Evolutionary conservation across 2,329 filamentous ascomycete genomes (phyloP), one percentile per base, ranked within the genome.

Genomic region (Emergomyces pasteurianus): DNA sequence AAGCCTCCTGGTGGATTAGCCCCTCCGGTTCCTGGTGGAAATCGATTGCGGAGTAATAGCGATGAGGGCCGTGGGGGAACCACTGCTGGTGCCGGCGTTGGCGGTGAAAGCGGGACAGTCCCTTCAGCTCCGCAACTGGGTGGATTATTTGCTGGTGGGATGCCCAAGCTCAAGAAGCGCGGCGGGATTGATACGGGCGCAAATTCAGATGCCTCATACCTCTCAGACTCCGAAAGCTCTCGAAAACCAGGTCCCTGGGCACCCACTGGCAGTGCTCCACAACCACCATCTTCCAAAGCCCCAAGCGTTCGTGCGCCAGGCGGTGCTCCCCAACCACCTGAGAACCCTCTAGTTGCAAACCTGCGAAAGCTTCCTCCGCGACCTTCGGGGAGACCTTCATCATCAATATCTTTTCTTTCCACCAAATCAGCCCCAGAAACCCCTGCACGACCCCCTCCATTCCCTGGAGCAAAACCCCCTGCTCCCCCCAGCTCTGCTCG

Each of bases 81-180:
- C 7, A 14, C 7, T 21, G 10, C 16, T 36, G 31, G 72, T 18
- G 71, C 69, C 34, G 68, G 69, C 1, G n/a, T n/a, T 59, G 79
- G 80, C 53, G 75, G 77, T 64, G 76, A 80, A 63, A 70, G 71
- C 46, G 71, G 86, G 26, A 74, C 83, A 21, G 83, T 89, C 56
- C 90, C 86, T 26, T 74, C 84, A 23, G 84, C 89, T 55, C 90
- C 91, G 12, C 92, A 96, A 72, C 75, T 97, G 12, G 92, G 80
- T 36, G 94, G 94, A 1, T 74, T 99, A 31, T 96, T 99, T 71
- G 90, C 89, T 0, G 92, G 90, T 42, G 94, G 92, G 43, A 97
- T 97, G 84, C 94, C 94, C 2, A 97, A 96, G 77, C 73, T 99
- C 69, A 89, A 89, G 73, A 96, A 95, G 78, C 88, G 90, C 60